Evolutionary conservation across 768 basidiomycete genomes (phyloP).

Genomic region (Pisolithus marmoratus): DNA sequence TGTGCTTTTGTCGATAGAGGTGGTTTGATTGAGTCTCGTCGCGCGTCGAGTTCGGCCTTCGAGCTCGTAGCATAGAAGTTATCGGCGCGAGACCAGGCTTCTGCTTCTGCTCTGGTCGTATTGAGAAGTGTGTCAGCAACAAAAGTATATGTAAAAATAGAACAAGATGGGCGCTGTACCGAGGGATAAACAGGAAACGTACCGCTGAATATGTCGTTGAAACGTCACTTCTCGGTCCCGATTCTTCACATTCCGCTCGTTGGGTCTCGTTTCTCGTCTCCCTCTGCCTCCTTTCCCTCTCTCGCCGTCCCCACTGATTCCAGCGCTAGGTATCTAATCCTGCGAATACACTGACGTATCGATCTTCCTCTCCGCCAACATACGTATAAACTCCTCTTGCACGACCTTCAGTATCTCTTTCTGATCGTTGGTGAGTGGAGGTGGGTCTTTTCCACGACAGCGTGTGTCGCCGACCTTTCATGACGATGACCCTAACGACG

Average conservation of each 20-base stretch:
- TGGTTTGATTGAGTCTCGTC: slow-evolving; percentile 33
- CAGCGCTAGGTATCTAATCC: slow-evolving; percentile 15
- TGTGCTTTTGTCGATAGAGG: slow-evolving; percentile 44
- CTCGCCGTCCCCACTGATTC: neutral
- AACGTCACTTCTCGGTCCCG: slow-evolving; percentile 62
- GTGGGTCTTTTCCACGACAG: slow-evolving; percentile 34
- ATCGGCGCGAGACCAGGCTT: slow-evolving; percentile 62
- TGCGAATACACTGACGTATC: slow-evolving; percentile 42
- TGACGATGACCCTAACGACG: neutral
- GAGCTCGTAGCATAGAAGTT: slow-evolving; percentile 48
- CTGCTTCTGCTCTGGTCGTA: slow-evolving; percentile 49
- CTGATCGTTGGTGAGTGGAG: slow-evolving; percentile 45
- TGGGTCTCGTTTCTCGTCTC: slow-evolving; percentile 35
- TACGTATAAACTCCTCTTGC: slow-evolving; percentile 55
- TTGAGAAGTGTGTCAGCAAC: neutral
- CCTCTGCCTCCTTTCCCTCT: too few species aligned
- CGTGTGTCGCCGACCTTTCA: too few species aligned
- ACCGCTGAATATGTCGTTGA: slow-evolving; percentile 61
- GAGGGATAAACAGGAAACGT: slow-evolving; percentile 19
- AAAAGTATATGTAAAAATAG: too few species aligned
- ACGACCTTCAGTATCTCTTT: slow-evolving; percentile 42
- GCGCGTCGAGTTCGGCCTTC: slow-evolving; percentile 44
- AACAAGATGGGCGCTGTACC: too few species aligned
- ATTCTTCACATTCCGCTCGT: slow-evolving; percentile 76
- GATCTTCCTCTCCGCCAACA: slow-evolving; percentile 64